A percentile compares a stretch with the other conserved stretches of the same genome.
Evolutionary conservation across 768 basidiomycete species (phyloP).

Genomic region (Boletus rubescentipes): DNA sequence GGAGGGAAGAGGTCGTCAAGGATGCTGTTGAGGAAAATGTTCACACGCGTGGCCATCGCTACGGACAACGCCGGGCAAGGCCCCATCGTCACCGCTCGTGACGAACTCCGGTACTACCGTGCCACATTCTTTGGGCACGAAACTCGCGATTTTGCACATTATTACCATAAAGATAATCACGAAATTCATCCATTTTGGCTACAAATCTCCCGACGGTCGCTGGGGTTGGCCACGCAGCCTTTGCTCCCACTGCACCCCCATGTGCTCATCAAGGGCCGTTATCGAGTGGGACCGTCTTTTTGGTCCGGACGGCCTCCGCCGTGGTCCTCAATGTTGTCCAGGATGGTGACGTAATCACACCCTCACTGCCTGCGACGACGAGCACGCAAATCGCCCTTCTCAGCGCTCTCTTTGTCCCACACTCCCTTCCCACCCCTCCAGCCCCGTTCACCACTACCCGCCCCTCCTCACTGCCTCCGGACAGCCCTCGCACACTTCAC

Average conservation of each 20-base stretch:
- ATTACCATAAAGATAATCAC: conserved; percentile 1
- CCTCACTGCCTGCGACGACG: conserved; percentile 24
- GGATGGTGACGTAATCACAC: conserved; percentile 19
- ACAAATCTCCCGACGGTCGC: conserved; percentile 8
- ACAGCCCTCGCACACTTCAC: not conserved
- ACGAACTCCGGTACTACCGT: conserved; percentile 39
- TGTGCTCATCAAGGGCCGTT: too few species aligned
- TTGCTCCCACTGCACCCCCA: conserved; percentile 19
- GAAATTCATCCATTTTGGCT: not conserved
- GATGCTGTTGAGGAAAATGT: conserved; percentile 42
- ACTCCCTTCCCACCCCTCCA: not conserved
- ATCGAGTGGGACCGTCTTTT: not conserved
- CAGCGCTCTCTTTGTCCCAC: not conserved
- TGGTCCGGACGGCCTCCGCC: conserved; percentile 25
- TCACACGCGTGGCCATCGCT: conserved; percentile 42
- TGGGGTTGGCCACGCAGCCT: conserved; percentile 11
- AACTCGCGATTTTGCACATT: conserved; percentile 14
- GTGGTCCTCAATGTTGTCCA: conserved; percentile 10
- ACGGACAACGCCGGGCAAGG: conserved; percentile 43
- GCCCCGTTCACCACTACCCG: not conserved
- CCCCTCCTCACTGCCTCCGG: not conserved
- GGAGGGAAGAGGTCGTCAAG: conserved; percentile 39
- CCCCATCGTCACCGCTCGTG: conserved; percentile 43
- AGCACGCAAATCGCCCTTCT: conserved; percentile 10
- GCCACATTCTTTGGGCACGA: conserved; percentile 33